Evolutionary conservation across 1,284 basidiomycete species (phyloP), one percentile per base, ranked within the genome.

Genomic region (Volvariella volvacea): DNA sequence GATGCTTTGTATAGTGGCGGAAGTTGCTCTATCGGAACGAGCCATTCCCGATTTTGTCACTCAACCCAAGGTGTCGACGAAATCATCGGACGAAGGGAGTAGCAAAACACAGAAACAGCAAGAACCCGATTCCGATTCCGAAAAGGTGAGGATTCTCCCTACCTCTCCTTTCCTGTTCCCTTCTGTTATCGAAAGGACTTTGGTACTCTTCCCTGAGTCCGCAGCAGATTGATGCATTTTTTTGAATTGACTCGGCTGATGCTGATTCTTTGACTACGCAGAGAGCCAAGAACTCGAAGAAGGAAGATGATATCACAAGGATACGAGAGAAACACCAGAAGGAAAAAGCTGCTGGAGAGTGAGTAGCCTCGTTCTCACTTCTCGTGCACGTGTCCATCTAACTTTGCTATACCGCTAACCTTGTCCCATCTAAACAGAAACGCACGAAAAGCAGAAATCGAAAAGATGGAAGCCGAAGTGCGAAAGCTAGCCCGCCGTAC

Each of bases 391-490:
- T 15, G 3, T 19, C 28, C 22, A 21, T 15, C 21, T 32, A 25
- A 9, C 2, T 39, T 3, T 37, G 42, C 20, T n/a, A 8, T 31
- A 14, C 9, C 16, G 31, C 30, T n/a, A n/a, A n/a, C n/a, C n/a
- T n/a, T n/a, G n/a, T n/a, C n/a, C n/a, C n/a, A n/a, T n/a, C n/a
- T n/a, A n/a, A n/a, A 3, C 52, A 91, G 87, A 40, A 73, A 75
- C 25, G 66, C 77, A 7, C 81, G 86, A 20, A 77, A 82, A 57
- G 73, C 78, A 3, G 87, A 94, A 61, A 93, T 96, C 46, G 85
- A 82, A 54, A 81, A 78, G 52, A 88, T 96, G 76, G 88, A 96
- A 62, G 83, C 81, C 2, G 88, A 92, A 43, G 86, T 97, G 46
- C 82, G 88, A 20, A 84, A 78, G 52, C 72, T 93, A 7, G 73